Base-by-base conservation (phyloP, 2,329 filamentous ascomycete species). In the Calonectria hongkongensis region DNA sequence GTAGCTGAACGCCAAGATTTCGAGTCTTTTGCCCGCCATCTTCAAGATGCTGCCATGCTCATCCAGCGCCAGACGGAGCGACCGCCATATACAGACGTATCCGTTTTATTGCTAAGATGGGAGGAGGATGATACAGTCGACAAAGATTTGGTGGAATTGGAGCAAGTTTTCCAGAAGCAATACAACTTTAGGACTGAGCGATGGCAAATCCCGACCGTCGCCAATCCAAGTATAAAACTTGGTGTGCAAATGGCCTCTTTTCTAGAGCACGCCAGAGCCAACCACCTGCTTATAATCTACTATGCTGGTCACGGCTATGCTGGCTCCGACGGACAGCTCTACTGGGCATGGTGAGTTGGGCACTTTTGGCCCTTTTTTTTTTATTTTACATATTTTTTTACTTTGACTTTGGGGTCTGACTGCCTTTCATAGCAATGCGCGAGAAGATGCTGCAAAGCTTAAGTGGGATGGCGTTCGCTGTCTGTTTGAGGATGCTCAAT, bases 41-140 rank as follows among this genome's bases (percentile, higher is more conserved):
- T 93, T 54, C 91, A 93, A 80, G 91, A 93, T 87, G 91, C 91
- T 63, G 91, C 91, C 75, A 92, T 92, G 88, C 86, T 92, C 78
- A 92, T 93, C 76, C 90, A 92, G 80, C 88, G 89, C 74, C 91
- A 92, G 82, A 90, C 89, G 56, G 89, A 92, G 79, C 88, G 87
- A 71, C 86, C 87, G 3, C 87, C 88, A 6, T 92, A 93, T 75
- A 87, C 85, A 21, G 88, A 87, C 69, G 90, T 91, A 16, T 92
- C 90, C 4, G 91, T 92, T 13, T 83, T 93, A 41, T 82, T 93
- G 62, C 77, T 93, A 72, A 87, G 89, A 68, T 93, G 91, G 91
- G 90, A 92, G 75, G 90, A 92, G 68, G 90, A 93, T 76, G 82
- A 83, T 50, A 85, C 85, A 43, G 86, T 88, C 58, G 87, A 91